Percentiles rank a stretch among this genome's conserved stretches.
Evolutionary conservation across 331 rosid genomes (phyloP).

Genomic region (Rosa hybrid): DNA sequence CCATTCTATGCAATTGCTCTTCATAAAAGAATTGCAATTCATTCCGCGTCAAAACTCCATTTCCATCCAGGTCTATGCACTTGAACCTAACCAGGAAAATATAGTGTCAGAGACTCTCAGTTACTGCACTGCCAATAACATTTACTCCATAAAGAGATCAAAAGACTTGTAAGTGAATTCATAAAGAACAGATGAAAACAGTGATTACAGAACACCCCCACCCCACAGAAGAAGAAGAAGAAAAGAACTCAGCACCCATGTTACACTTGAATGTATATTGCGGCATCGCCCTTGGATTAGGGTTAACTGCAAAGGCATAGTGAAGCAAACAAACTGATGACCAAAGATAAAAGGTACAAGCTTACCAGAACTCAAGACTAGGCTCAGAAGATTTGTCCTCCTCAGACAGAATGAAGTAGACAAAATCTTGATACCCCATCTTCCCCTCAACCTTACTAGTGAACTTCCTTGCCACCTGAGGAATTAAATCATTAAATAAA

Average conservation of each 20-base stretch:
- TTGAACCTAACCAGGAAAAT: slow-evolving; percentile 70
- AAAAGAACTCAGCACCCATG: neutral
- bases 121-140: slow-evolving; percentile 15
- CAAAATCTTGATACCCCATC: slow-evolving; percentile 99
- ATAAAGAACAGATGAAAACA: neutral
- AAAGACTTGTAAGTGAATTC: slow-evolving; percentile 8
- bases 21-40: slow-evolving; percentile 97
- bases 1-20: slow-evolving; percentile 99
- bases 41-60: slow-evolving; percentile 50
- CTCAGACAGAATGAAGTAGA: slow-evolving; percentile 94
- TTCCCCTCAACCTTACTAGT: slow-evolving; percentile 91
- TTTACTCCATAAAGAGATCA: slow-evolving; percentile 8
- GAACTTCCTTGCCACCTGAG: slow-evolving; percentile 92
- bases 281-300: neutral
- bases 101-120: slow-evolving; percentile 19
- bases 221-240: neutral
- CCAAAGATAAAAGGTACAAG: slow-evolving; percentile 23
- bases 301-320: neutral
- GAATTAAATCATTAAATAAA: slow-evolving; percentile 20
- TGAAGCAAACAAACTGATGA: neutral
- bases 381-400: slow-evolving; percentile 97
- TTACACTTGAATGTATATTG: neutral
- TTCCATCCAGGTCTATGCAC: slow-evolving; percentile 16
- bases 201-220: neutral
- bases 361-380: slow-evolving; percentile 97